These are phyloP conservation scores for Plasmodium cynomolgi DNA, from an alignment of 169 alveolate genomes.

Conservation along the genomic window DNA sequence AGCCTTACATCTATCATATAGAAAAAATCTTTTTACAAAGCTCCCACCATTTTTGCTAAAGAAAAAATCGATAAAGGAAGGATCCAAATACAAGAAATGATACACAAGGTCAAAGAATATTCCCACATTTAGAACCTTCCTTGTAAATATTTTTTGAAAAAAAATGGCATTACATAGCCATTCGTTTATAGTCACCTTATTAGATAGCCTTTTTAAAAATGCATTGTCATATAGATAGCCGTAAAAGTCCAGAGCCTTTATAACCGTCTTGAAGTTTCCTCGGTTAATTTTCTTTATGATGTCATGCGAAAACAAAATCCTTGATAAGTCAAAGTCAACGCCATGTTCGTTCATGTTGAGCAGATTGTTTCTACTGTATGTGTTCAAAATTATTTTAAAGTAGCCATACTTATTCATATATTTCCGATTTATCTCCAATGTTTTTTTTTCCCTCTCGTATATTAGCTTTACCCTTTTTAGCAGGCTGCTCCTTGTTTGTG, in stretches of 20 bases:
- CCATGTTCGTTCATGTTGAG: constrained; percentile 5
- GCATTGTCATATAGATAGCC: constrained; percentile 44
- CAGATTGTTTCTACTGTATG: constrained; percentile 26
- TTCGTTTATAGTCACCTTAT: constrained; percentile 41
- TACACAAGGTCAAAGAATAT: constrained; percentile 42
- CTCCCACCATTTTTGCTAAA: constrained; percentile 43
- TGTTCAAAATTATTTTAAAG: constrained; percentile 37
- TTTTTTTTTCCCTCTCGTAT: constrained; percentile 42
- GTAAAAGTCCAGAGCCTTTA: constrained; percentile 55
- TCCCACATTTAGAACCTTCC: constrained; percentile 7
- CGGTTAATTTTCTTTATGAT: constrained; percentile 26
- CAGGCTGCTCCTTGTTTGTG: not conserved
- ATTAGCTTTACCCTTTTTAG: constrained; percentile 31
- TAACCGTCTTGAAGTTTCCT: constrained; percentile 37
- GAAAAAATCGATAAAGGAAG: constrained; percentile 13
- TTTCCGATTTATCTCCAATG: constrained; percentile 41
- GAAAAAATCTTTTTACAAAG: constrained; percentile 18
- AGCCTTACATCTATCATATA: constrained; percentile 36
- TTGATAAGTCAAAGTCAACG: constrained; percentile 39
- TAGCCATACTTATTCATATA: constrained; percentile 48
- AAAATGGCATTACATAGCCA: constrained; percentile 29
- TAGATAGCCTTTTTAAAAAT: constrained; percentile 58
- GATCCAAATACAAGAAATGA: constrained; percentile 29
- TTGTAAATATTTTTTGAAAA: constrained; percentile 34
- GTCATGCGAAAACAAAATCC: constrained; percentile 28